Percentiles rank a stretch among this genome's conserved stretches.
phyloP scores from a whole-genome alignment of 352 stramenopile genomes.

The Blastocystis sp. region DNA sequence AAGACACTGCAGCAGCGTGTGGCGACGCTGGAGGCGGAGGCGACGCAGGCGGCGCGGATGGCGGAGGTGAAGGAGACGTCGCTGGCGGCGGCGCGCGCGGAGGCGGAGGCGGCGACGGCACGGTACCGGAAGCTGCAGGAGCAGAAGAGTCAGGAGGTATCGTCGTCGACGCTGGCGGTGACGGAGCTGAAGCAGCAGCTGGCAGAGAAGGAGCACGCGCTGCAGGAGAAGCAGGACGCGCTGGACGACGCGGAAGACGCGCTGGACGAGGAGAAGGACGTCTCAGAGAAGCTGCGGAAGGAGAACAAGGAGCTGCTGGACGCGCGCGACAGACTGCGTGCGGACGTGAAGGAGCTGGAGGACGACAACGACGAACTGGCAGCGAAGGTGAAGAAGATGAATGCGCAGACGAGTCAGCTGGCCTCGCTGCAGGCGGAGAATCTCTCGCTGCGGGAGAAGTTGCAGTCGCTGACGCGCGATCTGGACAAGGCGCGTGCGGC shows the following conservation, averaged over 20 bases:
- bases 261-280: slow-evolving; percentile 36
- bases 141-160: background rate
- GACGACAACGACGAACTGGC: slow-evolving; percentile 33
- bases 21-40: background rate
- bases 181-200: slow-evolving; percentile 2
- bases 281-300: slow-evolving; percentile 31
- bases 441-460: background rate
- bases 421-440: background rate
- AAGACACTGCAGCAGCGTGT: background rate
- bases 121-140: background rate
- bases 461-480: background rate
- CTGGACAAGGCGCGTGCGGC: too few species aligned
- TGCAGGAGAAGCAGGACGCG: slow-evolving; percentile 6
- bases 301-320: slow-evolving; percentile 39
- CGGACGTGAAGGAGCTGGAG: slow-evolving; percentile 44
- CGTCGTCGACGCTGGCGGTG: background rate
- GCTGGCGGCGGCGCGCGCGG: background rate
- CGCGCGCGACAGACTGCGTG: background rate
- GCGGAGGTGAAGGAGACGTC: slow-evolving; percentile 21
- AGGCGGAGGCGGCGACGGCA: background rate
- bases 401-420: background rate
- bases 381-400: slow-evolving; percentile 1
- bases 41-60: background rate
- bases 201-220: background rate
- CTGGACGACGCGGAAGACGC: slow-evolving; percentile 19